Base-by-base conservation (phyloP, 2,329 filamentous ascomycete species). In the Diaporthe capsici region DNA sequence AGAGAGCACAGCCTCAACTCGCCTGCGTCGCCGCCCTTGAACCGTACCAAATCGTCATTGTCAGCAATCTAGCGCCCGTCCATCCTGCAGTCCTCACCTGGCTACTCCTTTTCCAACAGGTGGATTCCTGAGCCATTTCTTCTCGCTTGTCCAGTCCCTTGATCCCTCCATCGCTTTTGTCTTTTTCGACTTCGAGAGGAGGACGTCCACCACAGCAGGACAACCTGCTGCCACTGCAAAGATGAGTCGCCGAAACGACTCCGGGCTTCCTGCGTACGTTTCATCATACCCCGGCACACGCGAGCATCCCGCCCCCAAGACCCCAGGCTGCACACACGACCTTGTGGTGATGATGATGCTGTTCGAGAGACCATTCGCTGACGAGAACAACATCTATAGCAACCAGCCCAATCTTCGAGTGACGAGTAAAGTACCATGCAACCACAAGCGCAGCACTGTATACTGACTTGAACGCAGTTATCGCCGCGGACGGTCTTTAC, bases 401-500 rank as follows among this genome's bases (percentile, higher is more conserved):
- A 95, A 93, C 85, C 92, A 93, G 87, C 92, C 95, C 82, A 98
- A 98, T 87, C 89, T 98, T 83, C 93, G 96, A 86, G 92, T 98
- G 80, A 98, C 96, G 81, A 98, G 96, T 98, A 91, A 84, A 91
- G 58, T 57, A n/a, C 58, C 58, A 73, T 44, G 85, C 80, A 60
- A 76, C 77, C 77, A 76, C 76, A 73, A 73, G 73, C 76, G 75
- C 74, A 77, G 42, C 60, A 76, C 76, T 76, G 28, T 70, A 77
- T 82, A 80, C 85, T 88, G 81, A 90, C 83, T 75, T 78, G 67
- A 78, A 81, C 57, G 57, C 84, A 98, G 97, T 99, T 87, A 98
- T 99, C 88, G 97, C 97, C 81, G 97, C 97, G 81, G 97, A 99
- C 90, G 97, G 97, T 77, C 90, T 99, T 79, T 98, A 98, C 90